Base-by-base conservation (phyloP, 2,329 filamentous ascomycete genomes). In the Thelonectria olida region DNA sequence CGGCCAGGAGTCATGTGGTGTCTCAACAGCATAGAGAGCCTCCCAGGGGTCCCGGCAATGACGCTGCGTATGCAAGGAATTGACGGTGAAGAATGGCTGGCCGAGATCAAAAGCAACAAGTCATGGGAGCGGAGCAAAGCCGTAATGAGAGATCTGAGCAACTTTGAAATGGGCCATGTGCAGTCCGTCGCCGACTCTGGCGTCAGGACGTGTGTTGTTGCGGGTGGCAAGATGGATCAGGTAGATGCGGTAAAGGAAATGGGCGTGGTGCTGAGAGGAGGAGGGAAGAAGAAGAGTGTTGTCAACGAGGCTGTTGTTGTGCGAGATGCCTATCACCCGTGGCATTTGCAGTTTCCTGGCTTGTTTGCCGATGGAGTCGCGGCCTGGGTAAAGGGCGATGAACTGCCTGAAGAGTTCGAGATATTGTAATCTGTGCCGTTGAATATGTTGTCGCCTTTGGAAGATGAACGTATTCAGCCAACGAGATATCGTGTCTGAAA, bases 141-240 rank as follows among this genome's bases (percentile, higher is more conserved):
- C 1, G 31, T 65, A 13, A 51, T 50, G 1, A 54, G 15, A 2
- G 54, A 60, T 4, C 25, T 66, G 4, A 50, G 19, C 27, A 34
- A 10, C 10, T 60, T 65, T 10, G 36, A 31, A 2, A 53, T 63
- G 50, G 52, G 54, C 2, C 4, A 53, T 1, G 39, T 66, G 0
- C 51, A 45, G 23, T 42, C 27, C 4, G 55, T 61, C 10, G 59
- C 22, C 0, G 17, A 20, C 13, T 20, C 3, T 20, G 36, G 36
- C 17, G 45, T 66, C 2, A 61, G 64, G 7, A 54, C 41, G 3
- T 66, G 60, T 36, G 63, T 66, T 13, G 38, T 66, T 17, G 9
- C 59, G 2, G 63, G 63, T 7, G 63, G 63, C 0, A 63, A 58
- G 25, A 66, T 66, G 64, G 64, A 66, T 1, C 63, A 66, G 9